These are phyloP conservation scores for Theobroma cacao DNA, from an alignment of 345 rosid species.

Conservation along the genomic window DNA sequence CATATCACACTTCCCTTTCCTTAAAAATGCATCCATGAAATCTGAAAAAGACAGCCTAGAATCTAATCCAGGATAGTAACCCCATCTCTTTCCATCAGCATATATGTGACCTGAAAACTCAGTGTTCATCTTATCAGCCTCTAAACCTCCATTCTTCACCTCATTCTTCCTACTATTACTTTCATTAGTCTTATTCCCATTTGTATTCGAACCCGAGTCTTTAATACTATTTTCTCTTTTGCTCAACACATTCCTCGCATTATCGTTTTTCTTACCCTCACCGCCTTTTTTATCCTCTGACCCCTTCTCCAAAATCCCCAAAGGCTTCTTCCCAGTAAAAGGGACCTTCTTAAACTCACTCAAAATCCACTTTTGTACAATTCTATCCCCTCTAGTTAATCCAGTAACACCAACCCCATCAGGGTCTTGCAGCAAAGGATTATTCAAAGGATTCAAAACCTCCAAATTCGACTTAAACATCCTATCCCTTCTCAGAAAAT, in stretches of 20 bases:
- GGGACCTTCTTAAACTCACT: slow-evolving; percentile 62
- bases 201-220: neutral
- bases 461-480: slow-evolving; percentile 83
- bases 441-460: slow-evolving; percentile 72
- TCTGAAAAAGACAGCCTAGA: slow-evolving; percentile 63
- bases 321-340: slow-evolving; percentile 61
- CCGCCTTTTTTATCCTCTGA: slow-evolving; percentile 16
- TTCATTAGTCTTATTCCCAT: neutral
- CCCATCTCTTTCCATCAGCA: slow-evolving; percentile 96
- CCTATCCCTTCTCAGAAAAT: slow-evolving; percentile 76
- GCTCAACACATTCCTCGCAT: slow-evolving; percentile 12
- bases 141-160: slow-evolving; percentile 15
- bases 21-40: slow-evolving; percentile 66
- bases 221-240: slow-evolving; percentile 5
- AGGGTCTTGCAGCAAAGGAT: slow-evolving; percentile 92
- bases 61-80: slow-evolving; percentile 81
- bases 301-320: slow-evolving; percentile 35
- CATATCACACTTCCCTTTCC: slow-evolving; percentile 50
- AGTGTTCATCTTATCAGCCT: slow-evolving; percentile 24
- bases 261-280: slow-evolving; percentile 23
- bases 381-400: slow-evolving; percentile 71
- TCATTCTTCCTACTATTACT: slow-evolving; percentile 14
- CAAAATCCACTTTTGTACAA: slow-evolving; percentile 66
- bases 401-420: slow-evolving; percentile 76
- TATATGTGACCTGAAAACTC: slow-evolving; percentile 53